Conservation (phyloP, 208 protist genomes). For the Trypanosoma theileri region DNA sequence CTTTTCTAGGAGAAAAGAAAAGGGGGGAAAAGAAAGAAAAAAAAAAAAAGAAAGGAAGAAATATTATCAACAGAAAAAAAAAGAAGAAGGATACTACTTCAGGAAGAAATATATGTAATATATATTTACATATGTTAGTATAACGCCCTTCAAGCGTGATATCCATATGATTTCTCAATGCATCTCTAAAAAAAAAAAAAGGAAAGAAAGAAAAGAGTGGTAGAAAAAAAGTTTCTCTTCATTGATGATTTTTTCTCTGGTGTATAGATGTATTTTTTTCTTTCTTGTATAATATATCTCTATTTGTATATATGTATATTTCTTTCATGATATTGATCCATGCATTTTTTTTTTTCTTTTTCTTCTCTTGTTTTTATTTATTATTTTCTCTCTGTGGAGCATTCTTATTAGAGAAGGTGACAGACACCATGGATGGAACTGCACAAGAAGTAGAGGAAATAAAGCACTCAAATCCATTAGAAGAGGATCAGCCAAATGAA, state of each 20-base stretch:
- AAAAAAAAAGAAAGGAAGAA: constrained; percentile 3
- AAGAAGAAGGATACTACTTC: background rate
- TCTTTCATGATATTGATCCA: background rate
- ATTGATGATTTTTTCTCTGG: no score
- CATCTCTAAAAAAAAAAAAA: constrained; percentile 8
- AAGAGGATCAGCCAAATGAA: background rate
- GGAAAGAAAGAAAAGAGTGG: background rate
- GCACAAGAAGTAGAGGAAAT: background rate
- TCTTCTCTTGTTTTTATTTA: background rate
- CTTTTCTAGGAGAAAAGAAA: no score
- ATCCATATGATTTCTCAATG: background rate
- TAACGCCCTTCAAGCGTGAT: background rate
- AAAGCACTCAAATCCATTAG: background rate
- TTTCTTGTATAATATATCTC: no score
- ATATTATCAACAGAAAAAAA: background rate
- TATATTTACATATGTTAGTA: background rate
- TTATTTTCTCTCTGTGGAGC: constrained; percentile 5
- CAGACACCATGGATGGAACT: background rate
- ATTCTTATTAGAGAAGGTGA: background rate
- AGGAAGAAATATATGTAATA: constrained; percentile 5
- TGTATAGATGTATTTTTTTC: background rate
- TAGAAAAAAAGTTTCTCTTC: constrained; percentile 2
- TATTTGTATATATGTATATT: background rate
- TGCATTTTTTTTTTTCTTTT: constrained; percentile 6
- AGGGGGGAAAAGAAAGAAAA: background rate